Conservation (phyloP, 768 basidiomycete species). For the Leccinum uliginosum region DNA sequence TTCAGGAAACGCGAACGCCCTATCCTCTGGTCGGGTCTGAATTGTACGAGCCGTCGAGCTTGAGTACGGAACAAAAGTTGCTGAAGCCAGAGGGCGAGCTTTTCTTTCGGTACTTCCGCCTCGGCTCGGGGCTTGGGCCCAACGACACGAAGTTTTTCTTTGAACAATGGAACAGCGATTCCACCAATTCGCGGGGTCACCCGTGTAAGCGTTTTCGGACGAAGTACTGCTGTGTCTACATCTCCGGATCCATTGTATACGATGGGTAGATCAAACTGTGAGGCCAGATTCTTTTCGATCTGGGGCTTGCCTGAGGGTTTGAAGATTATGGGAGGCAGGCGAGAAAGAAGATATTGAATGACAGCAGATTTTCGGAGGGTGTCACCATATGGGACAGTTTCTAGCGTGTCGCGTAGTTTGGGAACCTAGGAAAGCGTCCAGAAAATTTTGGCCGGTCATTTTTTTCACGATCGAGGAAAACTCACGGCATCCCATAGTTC, state of each 20-base stretch:
- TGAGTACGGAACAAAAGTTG: constrained; percentile 19
- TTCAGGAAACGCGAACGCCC: constrained; percentile 34
- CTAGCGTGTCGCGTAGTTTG: constrained; percentile 18
- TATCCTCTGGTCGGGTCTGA: constrained; percentile 32
- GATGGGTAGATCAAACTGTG: background rate
- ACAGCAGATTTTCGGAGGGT: constrained; percentile 16
- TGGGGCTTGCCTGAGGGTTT: constrained; percentile 7
- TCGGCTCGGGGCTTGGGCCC: constrained; percentile 36
- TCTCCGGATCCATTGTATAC: constrained; percentile 32
- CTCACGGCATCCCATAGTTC: constrained; percentile 29
- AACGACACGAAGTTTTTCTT: constrained; percentile 50
- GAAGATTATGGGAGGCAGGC: constrained; percentile 7
- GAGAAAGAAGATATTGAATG: constrained; percentile 18
- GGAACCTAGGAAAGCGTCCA: constrained; percentile 16
- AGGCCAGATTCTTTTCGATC: background rate
- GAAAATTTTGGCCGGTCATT: background rate
- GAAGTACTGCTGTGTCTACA: constrained; percentile 54
- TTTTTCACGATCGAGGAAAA: background rate
- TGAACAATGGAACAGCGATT: constrained; percentile 49
- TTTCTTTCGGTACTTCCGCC: constrained; percentile 7
- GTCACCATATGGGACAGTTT: constrained; percentile 19
- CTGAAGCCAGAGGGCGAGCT: constrained; percentile 15
- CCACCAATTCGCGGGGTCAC: constrained; percentile 58
- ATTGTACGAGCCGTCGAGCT: constrained; percentile 12
- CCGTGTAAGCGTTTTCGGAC: constrained; percentile 51